Percentiles rank a stretch among this genome's conserved stretches.
Conservation (phyloP, 2,329 filamentous ascomycete genomes). For the Hymenoscyphus fraxineus region DNA sequence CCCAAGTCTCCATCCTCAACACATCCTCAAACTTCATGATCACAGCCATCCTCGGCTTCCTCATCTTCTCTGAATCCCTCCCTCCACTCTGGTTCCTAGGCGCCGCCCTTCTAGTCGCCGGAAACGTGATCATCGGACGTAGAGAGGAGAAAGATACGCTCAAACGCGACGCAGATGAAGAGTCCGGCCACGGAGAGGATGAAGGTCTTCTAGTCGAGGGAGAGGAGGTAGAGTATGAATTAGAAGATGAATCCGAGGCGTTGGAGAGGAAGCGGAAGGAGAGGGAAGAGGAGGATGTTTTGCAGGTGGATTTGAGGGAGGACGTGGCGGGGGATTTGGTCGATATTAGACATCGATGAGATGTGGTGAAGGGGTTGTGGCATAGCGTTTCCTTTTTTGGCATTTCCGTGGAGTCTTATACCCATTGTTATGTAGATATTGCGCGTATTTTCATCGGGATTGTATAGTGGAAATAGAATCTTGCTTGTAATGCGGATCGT, state of each 20-base stretch:
- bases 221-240: slow-evolving; percentile 13
- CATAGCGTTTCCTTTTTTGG: neutral
- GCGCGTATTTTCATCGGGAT: neutral
- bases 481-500: too few species aligned
- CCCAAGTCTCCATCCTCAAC: slow-evolving; percentile 77
- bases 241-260: slow-evolving; percentile 18
- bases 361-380: neutral
- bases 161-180: slow-evolving; percentile 13
- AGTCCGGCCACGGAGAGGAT: slow-evolving; percentile 19
- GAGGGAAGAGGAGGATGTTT: slow-evolving; percentile 25
- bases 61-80: slow-evolving; percentile 68
- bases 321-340: slow-evolving; percentile 12
- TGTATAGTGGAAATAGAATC: too few species aligned
- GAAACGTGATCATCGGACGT: slow-evolving; percentile 73
- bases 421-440: neutral
- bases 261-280: slow-evolving; percentile 12
- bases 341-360: slow-evolving; percentile 5
- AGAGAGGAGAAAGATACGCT: slow-evolving; percentile 39
- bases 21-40: slow-evolving; percentile 78
- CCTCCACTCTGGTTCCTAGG: slow-evolving; percentile 75
- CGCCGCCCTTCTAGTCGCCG: slow-evolving; percentile 66
- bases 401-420: neutral
- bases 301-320: slow-evolving; percentile 24
- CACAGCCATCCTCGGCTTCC: slow-evolving; percentile 66
- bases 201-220: slow-evolving; percentile 10